Percentiles rank a stretch among this genome's conserved stretches.
Conservation (phyloP, 2,329 filamentous ascomycete species). For the Xylaria sp. region DNA sequence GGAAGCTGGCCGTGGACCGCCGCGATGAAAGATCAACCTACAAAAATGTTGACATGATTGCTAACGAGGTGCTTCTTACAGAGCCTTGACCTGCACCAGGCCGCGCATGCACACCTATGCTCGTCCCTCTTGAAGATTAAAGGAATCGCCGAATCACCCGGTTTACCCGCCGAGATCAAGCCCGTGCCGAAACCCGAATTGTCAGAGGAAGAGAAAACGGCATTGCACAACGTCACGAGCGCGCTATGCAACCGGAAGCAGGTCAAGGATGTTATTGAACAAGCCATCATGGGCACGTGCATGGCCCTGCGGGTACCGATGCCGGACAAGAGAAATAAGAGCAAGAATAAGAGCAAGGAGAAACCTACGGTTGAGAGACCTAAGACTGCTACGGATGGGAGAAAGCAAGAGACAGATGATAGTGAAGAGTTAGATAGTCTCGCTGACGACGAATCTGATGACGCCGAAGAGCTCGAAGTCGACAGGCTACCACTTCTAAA, state of each 20-base stretch:
- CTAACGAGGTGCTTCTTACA: constrained; percentile 42
- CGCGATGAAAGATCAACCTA: not conserved
- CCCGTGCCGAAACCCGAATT: constrained; percentile 62
- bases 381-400: constrained; percentile 33
- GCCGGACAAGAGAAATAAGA: constrained; percentile 56
- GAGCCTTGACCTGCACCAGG: constrained; percentile 68
- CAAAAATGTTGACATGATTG: constrained; percentile 20
- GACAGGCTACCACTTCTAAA: constrained; percentile 47
- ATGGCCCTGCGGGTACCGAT: constrained; percentile 59
- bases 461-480: constrained; percentile 42
- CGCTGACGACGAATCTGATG: constrained; percentile 41
- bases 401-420: constrained; percentile 32
- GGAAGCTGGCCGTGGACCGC: too few relatives aligned
- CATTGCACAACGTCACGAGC: constrained; percentile 70
- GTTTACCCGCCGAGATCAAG: constrained; percentile 61
- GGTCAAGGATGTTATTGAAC: constrained; percentile 61
- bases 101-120: constrained; percentile 66
- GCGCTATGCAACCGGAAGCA: constrained; percentile 64
- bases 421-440: constrained; percentile 35
- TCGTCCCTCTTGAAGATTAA: constrained; percentile 66
- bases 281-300: constrained; percentile 63
- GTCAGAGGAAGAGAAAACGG: constrained; percentile 61
- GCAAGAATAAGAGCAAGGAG: constrained; percentile 48
- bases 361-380: constrained; percentile 38
- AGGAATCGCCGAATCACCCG: constrained; percentile 61